Evolutionary conservation across 768 basidiomycete species (phyloP), one percentile per base, ranked within the genome.

Genomic region (Termitomyces sp.): DNA sequence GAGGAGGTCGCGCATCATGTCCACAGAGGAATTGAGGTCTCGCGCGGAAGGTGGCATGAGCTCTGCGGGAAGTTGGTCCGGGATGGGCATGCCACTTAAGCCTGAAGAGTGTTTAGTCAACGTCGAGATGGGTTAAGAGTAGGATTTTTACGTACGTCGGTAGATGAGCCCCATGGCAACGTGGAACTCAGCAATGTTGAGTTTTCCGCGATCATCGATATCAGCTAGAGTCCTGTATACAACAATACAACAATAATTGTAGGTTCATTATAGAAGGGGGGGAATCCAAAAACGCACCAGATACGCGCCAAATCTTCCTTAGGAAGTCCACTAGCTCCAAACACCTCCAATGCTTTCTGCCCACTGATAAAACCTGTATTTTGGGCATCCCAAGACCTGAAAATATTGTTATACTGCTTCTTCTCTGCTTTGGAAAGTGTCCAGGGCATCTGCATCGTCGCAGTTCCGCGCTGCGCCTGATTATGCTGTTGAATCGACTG

Each of bases 111-210:
- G 9, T 41, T 26, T 2, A 12, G 24, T 55, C 18, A 39, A 18
- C 3, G 49, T 15, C 39, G n/a, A 8, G 6, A 18, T 22, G 15
- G 5, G 9, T 3, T 8, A 26, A 28, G 13, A 10, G 1, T 24
- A 3, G 4, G 4, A 20, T 12, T 31, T 4, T 29, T 28, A 83
- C 91, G 64, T 75, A 98, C 96, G 82, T 68, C 97, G 87, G 73
- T 94, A 98, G 66, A 99, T 98, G 55, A 98, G 77, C 53, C 92
- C 94, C 96, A 99, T 99, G 0, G 97, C 97, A 58, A 98, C 91
- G 69, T 98, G 94, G 70, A 99, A 99, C 69, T 98, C 97, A 15
- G 92, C 89, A 28, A 96, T 77, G 64, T 97, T 98, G 49, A 98
- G 83, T 71, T 94, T 97, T 24, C 97, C 97, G 24, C 94, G 87